Evolutionary conservation across 768 basidiomycete genomes (phyloP).

Genomic region (Russula emetica): DNA sequence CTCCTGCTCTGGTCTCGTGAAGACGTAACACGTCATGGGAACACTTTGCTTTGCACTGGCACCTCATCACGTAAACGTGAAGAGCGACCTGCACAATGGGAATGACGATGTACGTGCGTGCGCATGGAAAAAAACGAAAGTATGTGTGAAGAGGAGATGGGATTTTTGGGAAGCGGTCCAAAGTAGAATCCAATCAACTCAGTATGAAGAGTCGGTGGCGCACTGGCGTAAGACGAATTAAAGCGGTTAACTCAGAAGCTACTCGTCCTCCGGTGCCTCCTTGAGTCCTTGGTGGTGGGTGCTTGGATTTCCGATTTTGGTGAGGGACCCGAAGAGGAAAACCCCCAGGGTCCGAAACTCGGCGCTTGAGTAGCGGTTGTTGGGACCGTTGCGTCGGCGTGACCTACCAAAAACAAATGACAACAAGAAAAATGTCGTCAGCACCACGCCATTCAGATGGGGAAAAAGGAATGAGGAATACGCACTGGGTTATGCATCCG

Average conservation of each 20-base stretch:
- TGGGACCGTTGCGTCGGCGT: constrained; percentile 16
- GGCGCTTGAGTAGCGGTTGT: constrained; percentile 26
- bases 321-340: constrained; percentile 12
- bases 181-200: constrained; percentile 4
- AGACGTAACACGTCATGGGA: constrained; percentile 8
- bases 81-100: neutral
- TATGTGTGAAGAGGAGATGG: neutral
- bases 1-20: constrained; percentile 4
- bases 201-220: neutral
- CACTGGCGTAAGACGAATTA: neutral
- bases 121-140: neutral
- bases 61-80: neutral
- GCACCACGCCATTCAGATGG: constrained; percentile 2
- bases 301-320: constrained; percentile 22
- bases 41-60: too few species aligned
- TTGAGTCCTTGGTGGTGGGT: constrained; percentile 6
- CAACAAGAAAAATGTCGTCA: constrained; percentile 10
- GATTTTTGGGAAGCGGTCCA: neutral
- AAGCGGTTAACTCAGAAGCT: constrained; percentile 11
- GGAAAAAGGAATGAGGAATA: constrained; percentile 11
- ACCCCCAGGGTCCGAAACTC: constrained; percentile 22
- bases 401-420: constrained; percentile 6
- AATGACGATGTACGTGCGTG: constrained; percentile 9
- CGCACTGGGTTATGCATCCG: constrained; percentile 20
- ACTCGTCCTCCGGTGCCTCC: constrained; percentile 17